Evolutionary conservation across 2,329 filamentous ascomycete genomes (phyloP).

Genomic region (Aureobasidium sp.): DNA sequence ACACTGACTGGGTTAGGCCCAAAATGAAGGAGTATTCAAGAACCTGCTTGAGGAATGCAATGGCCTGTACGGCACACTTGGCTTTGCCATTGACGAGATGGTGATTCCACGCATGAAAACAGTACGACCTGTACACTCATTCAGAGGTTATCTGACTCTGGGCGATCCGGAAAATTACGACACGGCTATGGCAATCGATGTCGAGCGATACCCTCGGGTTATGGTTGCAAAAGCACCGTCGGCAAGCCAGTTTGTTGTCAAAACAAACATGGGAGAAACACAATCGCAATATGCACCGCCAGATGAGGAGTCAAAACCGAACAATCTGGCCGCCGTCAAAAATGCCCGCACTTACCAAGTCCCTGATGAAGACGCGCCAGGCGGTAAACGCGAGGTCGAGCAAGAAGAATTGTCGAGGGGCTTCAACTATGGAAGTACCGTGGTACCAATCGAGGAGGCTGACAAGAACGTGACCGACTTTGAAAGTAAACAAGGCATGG

Average conservation of each 20-base stretch:
- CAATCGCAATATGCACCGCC: conserved; percentile 46
- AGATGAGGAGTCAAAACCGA: conserved; percentile 31
- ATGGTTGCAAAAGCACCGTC: conserved; percentile 67
- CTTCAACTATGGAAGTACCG: conserved; percentile 87
- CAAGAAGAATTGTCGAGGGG: conserved; percentile 84
- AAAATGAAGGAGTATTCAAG: conserved; percentile 65
- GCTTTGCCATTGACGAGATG: conserved; percentile 75
- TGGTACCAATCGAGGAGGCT: conserved; percentile 78
- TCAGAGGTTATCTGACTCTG: conserved; percentile 71
- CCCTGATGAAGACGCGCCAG: conserved; percentile 64
- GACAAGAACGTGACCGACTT: conserved; percentile 86
- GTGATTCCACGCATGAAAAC: conserved; percentile 69
- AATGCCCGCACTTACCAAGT: conserved; percentile 75
- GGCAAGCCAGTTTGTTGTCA: conserved; percentile 67
- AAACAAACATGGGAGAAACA: conserved; percentile 44
- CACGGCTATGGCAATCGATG: conserved; percentile 70
- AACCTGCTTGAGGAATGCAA: conserved; percentile 61
- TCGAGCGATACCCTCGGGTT: conserved; percentile 86
- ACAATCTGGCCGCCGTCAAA: conserved; percentile 61
- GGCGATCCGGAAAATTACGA: conserved; percentile 69
- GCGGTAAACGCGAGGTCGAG: conserved; percentile 74
- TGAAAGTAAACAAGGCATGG: conserved; percentile 66
- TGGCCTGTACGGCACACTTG: conserved; percentile 74
- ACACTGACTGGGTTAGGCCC: conserved; percentile 29
- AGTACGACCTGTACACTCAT: conserved; percentile 69